Base-by-base conservation (phyloP, 805 yeast species). In the Metschnikowia cubensis region DNA sequence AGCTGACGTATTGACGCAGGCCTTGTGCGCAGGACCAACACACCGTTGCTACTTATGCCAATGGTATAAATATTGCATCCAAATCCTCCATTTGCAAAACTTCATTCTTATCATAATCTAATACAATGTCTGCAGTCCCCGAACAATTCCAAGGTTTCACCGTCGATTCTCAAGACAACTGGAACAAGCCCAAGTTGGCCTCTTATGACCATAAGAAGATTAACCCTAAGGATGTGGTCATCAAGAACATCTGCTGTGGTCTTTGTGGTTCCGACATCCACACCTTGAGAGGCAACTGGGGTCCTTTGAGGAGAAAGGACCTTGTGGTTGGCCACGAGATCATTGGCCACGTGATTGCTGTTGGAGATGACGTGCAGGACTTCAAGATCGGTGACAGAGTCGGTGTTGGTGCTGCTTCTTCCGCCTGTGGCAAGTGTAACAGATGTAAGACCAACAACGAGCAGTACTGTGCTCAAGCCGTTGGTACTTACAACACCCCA, bases 271-370 rank as follows among this genome's bases (percentile, higher is more conserved):
- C 59, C 8, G 61, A 58, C 29, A 39, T 56, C 31, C 60, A 52
- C 50, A 53, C 56, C 22, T 42, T 49, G 44, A 49, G 43, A 40
- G 59, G 51, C 14, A 48, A 50, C 48, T 58, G 61, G 61, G 57
- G 56, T 11, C 53, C 56, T 10, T 45, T 50, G 49, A 39, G 49
- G 31, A 45, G 59, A 55, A 48, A 65, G 20, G 64, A 61, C 51
- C 52, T 74, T 35, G 73, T 75, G 35, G 85, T 81, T n/a, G 89
- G 89, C 32, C 89, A 84, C 64, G 89, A 84, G 63, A 75, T 84
- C 54, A 69, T 84, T 41, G 89, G 89, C 39, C 70, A 64, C 35
- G 84, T 84, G 25, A 49, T 55, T 20, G 56, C 55, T 4, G 56
- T 56, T 6, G 60, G 60, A 8, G 55, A 53, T 25, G 47, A 43